Evolutionary conservation across 495 filamentous ascomycete genomes (phyloP), one percentile per base, ranked within the genome.

Genomic region (Neurospora intermedia): DNA sequence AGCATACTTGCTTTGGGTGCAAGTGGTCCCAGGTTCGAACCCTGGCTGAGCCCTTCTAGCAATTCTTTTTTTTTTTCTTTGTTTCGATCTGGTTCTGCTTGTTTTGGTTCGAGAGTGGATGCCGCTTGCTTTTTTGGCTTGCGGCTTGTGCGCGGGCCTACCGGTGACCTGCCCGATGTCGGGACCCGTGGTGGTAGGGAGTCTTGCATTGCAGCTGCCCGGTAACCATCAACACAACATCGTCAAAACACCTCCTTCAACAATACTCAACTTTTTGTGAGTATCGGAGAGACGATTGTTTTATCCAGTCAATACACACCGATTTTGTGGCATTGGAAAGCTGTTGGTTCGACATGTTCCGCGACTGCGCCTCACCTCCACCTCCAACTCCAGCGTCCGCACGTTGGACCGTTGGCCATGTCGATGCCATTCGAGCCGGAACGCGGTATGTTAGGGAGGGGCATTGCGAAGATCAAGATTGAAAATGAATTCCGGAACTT

Each of bases 21-120:
- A 66, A 43, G 69, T 73, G 59, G 54, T 66, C 54, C 54, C 54
- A 66, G 54, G 54, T 66, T 66, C 54, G 54, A 66, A 66, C 54
- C 54, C 54, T 66, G 54, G 54, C 54, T 66, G 54, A 66, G 54
- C 54, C 54, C 54, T 66, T 66, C 54, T 66, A 66, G 54, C 54
- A 66, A 16, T 35, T 7, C 16, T 62, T 62, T 54, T 54, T 42
- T 13, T 4, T 46, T 48, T 62, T 59, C 27, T 54, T 54, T 31
- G 4, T 54, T 16, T 5, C 54, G 31, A 7, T 62, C 27, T 27
- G 27, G 4, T 38, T 23, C 11, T 6, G 20, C 20, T 54, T 35
- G 54, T 54, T 35, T 13, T 62, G 15, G 54, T 62, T 35, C 35
- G 54, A 62, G 27, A 27, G 48, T 62, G 48, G 48, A 62, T 62